Evolutionary conservation across 2,329 filamentous ascomycete genomes (phyloP).

Genomic region (Fusarium sp.): DNA sequence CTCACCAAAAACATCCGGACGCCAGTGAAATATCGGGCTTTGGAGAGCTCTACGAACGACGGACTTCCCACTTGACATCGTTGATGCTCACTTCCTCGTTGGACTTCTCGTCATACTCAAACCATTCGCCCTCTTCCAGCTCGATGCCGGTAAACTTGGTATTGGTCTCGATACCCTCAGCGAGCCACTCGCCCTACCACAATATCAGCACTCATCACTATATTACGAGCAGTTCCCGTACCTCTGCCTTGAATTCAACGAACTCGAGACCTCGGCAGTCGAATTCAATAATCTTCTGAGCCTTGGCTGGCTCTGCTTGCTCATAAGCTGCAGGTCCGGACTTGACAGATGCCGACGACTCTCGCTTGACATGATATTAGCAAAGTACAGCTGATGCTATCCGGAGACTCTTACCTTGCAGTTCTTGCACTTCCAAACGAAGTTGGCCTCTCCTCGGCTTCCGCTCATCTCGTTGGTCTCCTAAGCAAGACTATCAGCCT

Average conservation of each 20-base stretch:
- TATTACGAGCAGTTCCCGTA: slow-evolving; percentile 51
- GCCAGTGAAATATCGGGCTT: not conserved
- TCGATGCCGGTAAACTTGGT: slow-evolving; percentile 88
- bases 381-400: not conserved
- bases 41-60: slow-evolving; percentile 65
- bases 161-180: slow-evolving; percentile 80
- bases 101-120: slow-evolving; percentile 95
- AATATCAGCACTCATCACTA: not conserved
- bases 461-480: slow-evolving; percentile 92
- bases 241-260: slow-evolving; percentile 88
- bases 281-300: slow-evolving; percentile 85
- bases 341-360: slow-evolving; percentile 87
- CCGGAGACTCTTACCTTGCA: slow-evolving; percentile 75
- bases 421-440: slow-evolving; percentile 99
- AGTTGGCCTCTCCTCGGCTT: slow-evolving; percentile 95
- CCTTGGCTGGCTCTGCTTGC: slow-evolving; percentile 76
- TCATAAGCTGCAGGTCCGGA: slow-evolving; percentile 77
- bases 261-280: slow-evolving; percentile 97
- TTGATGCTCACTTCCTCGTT: slow-evolving; percentile 93
- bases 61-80: slow-evolving; percentile 87
- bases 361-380: slow-evolving; percentile 65
- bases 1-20: not conserved
- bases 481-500: slow-evolving; percentile 57
- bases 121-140: slow-evolving; percentile 92
- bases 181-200: slow-evolving; percentile 85